Evolutionary conservation across 768 basidiomycete species (phyloP).

Genomic region (Calocybe indica): DNA sequence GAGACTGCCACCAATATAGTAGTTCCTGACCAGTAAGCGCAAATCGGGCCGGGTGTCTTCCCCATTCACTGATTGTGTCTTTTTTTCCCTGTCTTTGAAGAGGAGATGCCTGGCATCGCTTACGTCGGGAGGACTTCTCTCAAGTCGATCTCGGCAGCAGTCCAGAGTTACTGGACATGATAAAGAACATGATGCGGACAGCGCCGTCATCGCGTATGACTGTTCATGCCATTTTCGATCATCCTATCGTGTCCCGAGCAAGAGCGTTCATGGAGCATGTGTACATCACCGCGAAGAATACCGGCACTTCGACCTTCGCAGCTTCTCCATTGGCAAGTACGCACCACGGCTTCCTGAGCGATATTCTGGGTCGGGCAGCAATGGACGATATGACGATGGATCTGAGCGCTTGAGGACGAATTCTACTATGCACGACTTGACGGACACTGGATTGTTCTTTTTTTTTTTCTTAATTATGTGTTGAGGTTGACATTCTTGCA

Average conservation of each 20-base stretch:
- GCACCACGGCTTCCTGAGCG: slow-evolving; percentile 55
- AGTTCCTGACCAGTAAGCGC: slow-evolving; percentile 90
- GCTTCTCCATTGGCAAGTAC: slow-evolving; percentile 62
- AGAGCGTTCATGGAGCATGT: slow-evolving; percentile 56
- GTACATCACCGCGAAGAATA: slow-evolving; percentile 26
- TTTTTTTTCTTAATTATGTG: neutral
- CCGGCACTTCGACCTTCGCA: slow-evolving; percentile 37
- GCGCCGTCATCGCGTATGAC: slow-evolving; percentile 56
- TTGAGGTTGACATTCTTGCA: neutral
- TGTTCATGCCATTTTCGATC: slow-evolving; percentile 48
- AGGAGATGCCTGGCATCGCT: slow-evolving; percentile 90
- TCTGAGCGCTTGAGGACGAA: slow-evolving; percentile 25
- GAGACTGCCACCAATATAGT: slow-evolving; percentile 95
- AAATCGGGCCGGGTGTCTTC: slow-evolving; percentile 12
- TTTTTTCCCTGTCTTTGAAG: slow-evolving; percentile 31
- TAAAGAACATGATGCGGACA: slow-evolving; percentile 74
- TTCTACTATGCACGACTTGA: slow-evolving; percentile 7
- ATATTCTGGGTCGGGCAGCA: slow-evolving; percentile 39
- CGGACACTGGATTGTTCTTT: neutral
- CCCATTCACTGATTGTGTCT: slow-evolving; percentile 18
- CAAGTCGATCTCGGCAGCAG: slow-evolving; percentile 72
- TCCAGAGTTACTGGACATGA: slow-evolving; percentile 58
- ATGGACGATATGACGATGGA: slow-evolving; percentile 28
- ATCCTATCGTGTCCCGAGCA: slow-evolving; percentile 61
- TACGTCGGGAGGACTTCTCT: slow-evolving; percentile 87